Conservation (phyloP, 2,329 filamentous ascomycete genomes). For the Diaporthe sp. region DNA sequence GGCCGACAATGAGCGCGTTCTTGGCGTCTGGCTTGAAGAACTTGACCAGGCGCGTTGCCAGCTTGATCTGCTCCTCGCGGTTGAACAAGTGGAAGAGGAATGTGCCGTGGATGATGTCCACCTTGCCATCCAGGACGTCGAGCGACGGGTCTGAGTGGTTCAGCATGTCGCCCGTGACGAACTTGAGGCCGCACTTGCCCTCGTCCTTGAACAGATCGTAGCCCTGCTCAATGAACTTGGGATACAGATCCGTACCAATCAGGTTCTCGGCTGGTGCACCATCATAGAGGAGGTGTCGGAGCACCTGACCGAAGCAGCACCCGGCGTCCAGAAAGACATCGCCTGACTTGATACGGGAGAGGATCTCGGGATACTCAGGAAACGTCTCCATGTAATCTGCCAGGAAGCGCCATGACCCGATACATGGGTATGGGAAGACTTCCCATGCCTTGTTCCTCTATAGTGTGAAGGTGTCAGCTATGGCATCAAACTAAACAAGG, state of each 20-base stretch:
- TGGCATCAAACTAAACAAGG: background rate
- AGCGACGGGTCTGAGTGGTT: constrained; percentile 41
- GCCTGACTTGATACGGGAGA: constrained; percentile 48
- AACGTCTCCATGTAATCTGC: constrained; percentile 51
- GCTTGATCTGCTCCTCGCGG: constrained; percentile 47
- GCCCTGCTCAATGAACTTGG: constrained; percentile 51
- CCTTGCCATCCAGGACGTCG: constrained; percentile 43
- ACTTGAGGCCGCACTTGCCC: constrained; percentile 41
- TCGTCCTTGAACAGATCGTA: constrained; percentile 52
- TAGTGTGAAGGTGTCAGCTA: constrained; percentile 9
- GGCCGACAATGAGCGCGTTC: constrained; percentile 47
- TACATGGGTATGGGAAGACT: constrained; percentile 54
- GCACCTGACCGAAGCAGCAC: constrained; percentile 60
- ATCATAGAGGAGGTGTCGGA: constrained; percentile 57
- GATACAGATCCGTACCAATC: constrained; percentile 54
- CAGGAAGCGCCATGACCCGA: constrained; percentile 56
- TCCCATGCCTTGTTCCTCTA: constrained; percentile 54
- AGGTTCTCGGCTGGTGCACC: constrained; percentile 55
- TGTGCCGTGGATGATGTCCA: constrained; percentile 49
- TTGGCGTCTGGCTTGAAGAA: constrained; percentile 44
- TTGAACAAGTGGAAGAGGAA: constrained; percentile 52
- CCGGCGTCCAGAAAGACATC: constrained; percentile 55
- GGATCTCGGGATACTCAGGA: constrained; percentile 48
- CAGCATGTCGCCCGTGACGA: constrained; percentile 48
- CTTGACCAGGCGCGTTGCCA: constrained; percentile 45